Conservation (phyloP, 177 flowering plant genomes). For the Vitis hybrid region DNA sequence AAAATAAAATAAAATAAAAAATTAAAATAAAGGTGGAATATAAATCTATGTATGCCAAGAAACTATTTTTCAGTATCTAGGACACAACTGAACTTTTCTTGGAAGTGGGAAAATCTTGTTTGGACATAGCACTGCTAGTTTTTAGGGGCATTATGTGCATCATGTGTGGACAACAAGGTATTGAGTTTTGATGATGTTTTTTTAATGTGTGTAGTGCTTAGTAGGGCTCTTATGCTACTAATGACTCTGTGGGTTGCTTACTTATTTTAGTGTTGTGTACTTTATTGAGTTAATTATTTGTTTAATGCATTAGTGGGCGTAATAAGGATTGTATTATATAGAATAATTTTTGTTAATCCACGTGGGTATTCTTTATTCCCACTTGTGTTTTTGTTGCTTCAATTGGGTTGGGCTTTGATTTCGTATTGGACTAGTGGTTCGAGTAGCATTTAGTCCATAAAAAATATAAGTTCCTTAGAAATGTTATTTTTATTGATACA, state of each 20-base stretch:
- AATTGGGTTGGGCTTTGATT: neutral
- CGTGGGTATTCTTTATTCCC: neutral
- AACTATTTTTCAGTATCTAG: too few species aligned
- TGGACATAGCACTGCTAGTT: slow-evolving; percentile 6
- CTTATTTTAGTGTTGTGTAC: slow-evolving; percentile 8
- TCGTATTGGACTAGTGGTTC: too few species aligned
- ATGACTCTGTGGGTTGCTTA: slow-evolving; percentile 7
- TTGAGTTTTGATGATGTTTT: slow-evolving; percentile 8
- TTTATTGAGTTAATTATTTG: neutral
- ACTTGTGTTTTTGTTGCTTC: neutral
- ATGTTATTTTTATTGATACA: neutral
- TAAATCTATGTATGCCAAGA: too few species aligned
- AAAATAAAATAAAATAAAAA: too few species aligned
- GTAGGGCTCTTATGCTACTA: slow-evolving; percentile 10
- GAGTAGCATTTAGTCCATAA: too few species aligned
- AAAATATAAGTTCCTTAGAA: too few species aligned
- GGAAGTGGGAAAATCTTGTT: slow-evolving; percentile 18
- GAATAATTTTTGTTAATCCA: neutral
- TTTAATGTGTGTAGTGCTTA: slow-evolving; percentile 16
- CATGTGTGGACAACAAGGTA: slow-evolving; percentile 1
- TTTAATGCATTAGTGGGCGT: slow-evolving; percentile 13
- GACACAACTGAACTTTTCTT: neutral
- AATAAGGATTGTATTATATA: slow-evolving; percentile 2
- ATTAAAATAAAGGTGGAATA: too few species aligned
- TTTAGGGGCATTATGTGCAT: neutral